These are phyloP conservation scores for Tricholoma sp. DNA, from an alignment of 768 basidiomycete genomes.

Conservation along the genomic window DNA sequence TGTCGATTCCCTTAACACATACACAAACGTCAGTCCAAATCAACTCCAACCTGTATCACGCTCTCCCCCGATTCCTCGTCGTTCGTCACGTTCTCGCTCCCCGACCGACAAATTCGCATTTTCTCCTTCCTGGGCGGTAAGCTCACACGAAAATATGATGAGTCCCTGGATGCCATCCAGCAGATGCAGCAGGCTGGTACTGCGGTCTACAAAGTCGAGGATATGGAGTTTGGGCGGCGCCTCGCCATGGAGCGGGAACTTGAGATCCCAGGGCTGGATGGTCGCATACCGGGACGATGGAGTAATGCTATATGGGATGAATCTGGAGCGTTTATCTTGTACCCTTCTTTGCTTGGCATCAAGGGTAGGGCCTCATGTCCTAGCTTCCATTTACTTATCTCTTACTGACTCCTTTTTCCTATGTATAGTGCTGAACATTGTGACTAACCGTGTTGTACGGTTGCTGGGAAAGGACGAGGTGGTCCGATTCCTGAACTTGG, in stretches of 20 bases:
- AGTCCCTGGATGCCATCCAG: slow-evolving; percentile 86
- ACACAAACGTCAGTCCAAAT: slow-evolving; percentile 61
- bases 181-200: slow-evolving; percentile 99
- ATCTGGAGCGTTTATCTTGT: slow-evolving; percentile 90
- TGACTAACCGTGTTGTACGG: slow-evolving; percentile 88
- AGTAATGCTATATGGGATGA: slow-evolving; percentile 97
- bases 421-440: slow-evolving; percentile 79
- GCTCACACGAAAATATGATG: slow-evolving; percentile 90
- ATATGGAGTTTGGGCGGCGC: slow-evolving; percentile 99
- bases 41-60: slow-evolving; percentile 86
- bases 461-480: slow-evolving; percentile 93
- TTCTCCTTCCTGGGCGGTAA: slow-evolving; percentile 92
- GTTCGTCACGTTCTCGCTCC: slow-evolving; percentile 90
- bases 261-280: slow-evolving; percentile 76
- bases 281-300: slow-evolving; percentile 68
- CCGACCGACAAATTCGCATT: slow-evolving; percentile 90
- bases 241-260: slow-evolving; percentile 89
- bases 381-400: neutral
- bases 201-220: slow-evolving; percentile 85
- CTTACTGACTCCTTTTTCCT: neutral
- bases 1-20: neutral
- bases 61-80: slow-evolving; percentile 86
- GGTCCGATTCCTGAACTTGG: slow-evolving; percentile 83
- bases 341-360: slow-evolving; percentile 90
- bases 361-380: slow-evolving; percentile 57